Evolutionary conservation across 257 asterid genomes (phyloP).

Genomic region (Rehmannia glutinosa): DNA sequence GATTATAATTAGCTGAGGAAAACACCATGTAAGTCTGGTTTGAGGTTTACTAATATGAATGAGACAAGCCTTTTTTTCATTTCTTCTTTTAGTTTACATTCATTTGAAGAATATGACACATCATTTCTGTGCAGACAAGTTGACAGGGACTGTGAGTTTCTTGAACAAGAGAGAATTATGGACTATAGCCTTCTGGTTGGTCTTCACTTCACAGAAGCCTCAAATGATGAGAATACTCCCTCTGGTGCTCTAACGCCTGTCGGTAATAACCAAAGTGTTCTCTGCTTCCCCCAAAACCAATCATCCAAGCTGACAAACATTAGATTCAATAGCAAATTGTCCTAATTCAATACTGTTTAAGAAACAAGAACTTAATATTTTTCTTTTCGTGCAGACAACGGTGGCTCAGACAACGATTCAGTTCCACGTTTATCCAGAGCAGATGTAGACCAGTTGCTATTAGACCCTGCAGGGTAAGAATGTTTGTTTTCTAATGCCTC

Average conservation of each 20-base stretch:
- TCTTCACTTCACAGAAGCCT: constrained; percentile 52
- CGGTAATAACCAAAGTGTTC: constrained; percentile 26
- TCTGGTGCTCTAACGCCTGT: constrained; percentile 33
- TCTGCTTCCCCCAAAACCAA: too few relatives aligned
- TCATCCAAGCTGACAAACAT: too few relatives aligned
- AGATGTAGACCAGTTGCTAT: constrained; percentile 70
- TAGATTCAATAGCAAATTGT: not conserved
- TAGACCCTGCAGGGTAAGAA: constrained; percentile 80
- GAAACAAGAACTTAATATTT: not conserved
- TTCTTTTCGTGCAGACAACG: constrained; percentile 44
- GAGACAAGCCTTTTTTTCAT: not conserved
- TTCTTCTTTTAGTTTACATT: not conserved
- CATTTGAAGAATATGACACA: not conserved
- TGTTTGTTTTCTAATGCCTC: not conserved
- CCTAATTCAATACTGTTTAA: not conserved
- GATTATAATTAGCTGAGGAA: too few relatives aligned
- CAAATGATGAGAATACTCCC: constrained; percentile 34
- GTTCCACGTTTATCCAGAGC: constrained; percentile 61
- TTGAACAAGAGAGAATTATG: constrained; percentile 77
- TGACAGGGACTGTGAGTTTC: constrained; percentile 67
- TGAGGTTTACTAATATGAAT: not conserved
- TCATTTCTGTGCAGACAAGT: constrained; percentile 50
- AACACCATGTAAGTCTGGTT: not conserved
- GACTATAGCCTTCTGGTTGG: constrained; percentile 82
- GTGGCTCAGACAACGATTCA: constrained; percentile 54